phyloP scores from a whole-genome alignment of 2,329 filamentous ascomycete species.

The Venturia asperata region DNA sequence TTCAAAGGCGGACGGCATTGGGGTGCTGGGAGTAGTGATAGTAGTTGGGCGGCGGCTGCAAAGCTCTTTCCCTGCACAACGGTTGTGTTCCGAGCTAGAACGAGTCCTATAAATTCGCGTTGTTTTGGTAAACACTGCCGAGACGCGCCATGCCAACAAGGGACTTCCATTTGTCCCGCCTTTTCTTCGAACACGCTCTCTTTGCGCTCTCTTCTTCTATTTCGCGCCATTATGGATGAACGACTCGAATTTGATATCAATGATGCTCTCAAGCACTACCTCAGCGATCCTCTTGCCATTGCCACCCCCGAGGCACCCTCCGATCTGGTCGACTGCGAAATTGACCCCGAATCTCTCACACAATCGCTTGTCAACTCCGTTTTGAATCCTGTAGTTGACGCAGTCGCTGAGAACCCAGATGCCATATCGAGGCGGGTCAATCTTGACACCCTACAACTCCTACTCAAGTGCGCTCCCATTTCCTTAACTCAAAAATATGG shows the following conservation, averaged over 20 bases:
- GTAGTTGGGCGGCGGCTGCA: neutral
- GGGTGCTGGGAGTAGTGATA: neutral
- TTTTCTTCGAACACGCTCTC: slow-evolving; percentile 20
- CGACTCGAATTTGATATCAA: slow-evolving; percentile 86
- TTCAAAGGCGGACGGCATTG: slow-evolving; percentile 6
- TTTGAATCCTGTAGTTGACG: slow-evolving; percentile 86
- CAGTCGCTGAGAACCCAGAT: slow-evolving; percentile 85
- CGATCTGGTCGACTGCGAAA: slow-evolving; percentile 82
- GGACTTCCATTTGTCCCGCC: slow-evolving; percentile 12
- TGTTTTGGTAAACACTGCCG: slow-evolving; percentile 7
- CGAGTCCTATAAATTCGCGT: neutral
- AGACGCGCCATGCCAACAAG: neutral
- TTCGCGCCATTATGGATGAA: slow-evolving; percentile 53
- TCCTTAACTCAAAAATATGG: slow-evolving; percentile 29
- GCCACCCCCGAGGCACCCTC: slow-evolving; percentile 79
- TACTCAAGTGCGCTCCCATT: slow-evolving; percentile 82
- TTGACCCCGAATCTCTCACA: slow-evolving; percentile 77
- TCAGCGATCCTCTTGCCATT: slow-evolving; percentile 81
- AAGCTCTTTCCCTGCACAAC: neutral
- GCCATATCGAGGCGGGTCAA: slow-evolving; percentile 68
- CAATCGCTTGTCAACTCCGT: slow-evolving; percentile 73
- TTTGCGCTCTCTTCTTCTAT: slow-evolving; percentile 19
- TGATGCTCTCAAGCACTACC: slow-evolving; percentile 90
- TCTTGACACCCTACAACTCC: slow-evolving; percentile 90
- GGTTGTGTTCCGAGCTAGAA: neutral